phyloP scores from a whole-genome alignment of 768 basidiomycete genomes.

The Phaeotremella fagi region DNA sequence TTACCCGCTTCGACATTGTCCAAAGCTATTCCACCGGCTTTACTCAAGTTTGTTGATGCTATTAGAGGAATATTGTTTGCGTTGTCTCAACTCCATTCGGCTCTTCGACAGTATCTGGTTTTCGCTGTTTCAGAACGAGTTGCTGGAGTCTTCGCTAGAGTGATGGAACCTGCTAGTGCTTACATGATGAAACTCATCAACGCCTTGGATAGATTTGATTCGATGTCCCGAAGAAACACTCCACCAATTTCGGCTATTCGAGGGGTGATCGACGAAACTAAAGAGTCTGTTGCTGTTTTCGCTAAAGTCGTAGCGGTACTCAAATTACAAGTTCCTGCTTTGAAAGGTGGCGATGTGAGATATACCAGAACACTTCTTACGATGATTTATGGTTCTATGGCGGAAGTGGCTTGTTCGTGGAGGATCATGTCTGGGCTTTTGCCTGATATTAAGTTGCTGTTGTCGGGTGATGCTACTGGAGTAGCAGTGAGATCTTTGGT shows the following conservation, averaged over 20 bases:
- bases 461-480: conserved; percentile 51
- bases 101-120: conserved; percentile 78
- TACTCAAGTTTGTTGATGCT: conserved; percentile 73
- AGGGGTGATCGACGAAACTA: conserved; percentile 72
- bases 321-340: conserved; percentile 57
- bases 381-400: conserved; percentile 81
- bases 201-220: conserved; percentile 85
- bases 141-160: conserved; percentile 71
- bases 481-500: conserved; percentile 7
- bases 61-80: conserved; percentile 88
- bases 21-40: conserved; percentile 63
- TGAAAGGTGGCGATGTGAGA: conserved; percentile 71
- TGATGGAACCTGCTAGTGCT: conserved; percentile 74
- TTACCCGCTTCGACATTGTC: conserved; percentile 61
- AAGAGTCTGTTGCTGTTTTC: conserved; percentile 76
- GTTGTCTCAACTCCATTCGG: conserved; percentile 82
- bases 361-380: conserved; percentile 80
- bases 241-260: conserved; percentile 72
- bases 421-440: conserved; percentile 66
- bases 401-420: conserved; percentile 85
- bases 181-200: conserved; percentile 80
- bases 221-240: conserved; percentile 59
- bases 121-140: conserved; percentile 78
- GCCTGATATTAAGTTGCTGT: conserved; percentile 62
- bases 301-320: conserved; percentile 83